A percentile compares a stretch with the other conserved stretches of the same genome.
Evolutionary conservation across 1,284 basidiomycete species (phyloP).

Genomic region (Irpex sp.): DNA sequence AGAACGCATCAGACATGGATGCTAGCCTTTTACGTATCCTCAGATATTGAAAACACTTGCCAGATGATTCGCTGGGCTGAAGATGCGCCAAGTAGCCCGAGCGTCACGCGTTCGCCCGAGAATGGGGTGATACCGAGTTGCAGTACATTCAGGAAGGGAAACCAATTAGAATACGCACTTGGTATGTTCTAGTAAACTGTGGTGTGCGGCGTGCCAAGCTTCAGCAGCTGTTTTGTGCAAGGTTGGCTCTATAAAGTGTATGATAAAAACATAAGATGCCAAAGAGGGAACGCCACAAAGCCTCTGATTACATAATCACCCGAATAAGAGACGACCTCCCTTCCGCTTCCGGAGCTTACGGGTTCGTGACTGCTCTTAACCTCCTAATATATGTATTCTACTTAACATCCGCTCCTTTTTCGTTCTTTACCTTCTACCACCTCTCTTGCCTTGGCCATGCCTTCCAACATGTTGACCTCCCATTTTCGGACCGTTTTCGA

Average conservation of each 20-base stretch:
- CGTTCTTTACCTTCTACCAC: neutral
- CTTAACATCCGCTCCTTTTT: neutral
- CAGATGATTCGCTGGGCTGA: neutral
- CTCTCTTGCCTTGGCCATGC: neutral
- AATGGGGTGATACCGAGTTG: neutral
- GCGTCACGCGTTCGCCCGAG: neutral
- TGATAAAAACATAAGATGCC: neutral
- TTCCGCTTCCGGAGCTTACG: neutral
- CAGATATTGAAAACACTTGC: neutral
- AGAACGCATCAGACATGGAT: no score
- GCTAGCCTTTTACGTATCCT: no score
- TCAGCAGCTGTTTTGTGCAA: neutral
- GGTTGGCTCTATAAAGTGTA: neutral
- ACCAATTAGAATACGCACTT: neutral
- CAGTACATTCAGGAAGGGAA: neutral
- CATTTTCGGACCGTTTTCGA: conserved; percentile 21
- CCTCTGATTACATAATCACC: neutral
- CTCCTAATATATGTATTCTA: neutral
- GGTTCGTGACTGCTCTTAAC: neutral
- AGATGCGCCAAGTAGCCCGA: neutral
- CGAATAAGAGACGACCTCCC: neutral
- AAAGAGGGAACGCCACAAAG: neutral
- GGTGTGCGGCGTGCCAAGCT: neutral
- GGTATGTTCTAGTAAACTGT: neutral
- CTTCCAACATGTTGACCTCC: conserved; percentile 18